phyloP scores from a whole-genome alignment of 108 stramenopile genomes.

The Licmophora abbreviata region DNA sequence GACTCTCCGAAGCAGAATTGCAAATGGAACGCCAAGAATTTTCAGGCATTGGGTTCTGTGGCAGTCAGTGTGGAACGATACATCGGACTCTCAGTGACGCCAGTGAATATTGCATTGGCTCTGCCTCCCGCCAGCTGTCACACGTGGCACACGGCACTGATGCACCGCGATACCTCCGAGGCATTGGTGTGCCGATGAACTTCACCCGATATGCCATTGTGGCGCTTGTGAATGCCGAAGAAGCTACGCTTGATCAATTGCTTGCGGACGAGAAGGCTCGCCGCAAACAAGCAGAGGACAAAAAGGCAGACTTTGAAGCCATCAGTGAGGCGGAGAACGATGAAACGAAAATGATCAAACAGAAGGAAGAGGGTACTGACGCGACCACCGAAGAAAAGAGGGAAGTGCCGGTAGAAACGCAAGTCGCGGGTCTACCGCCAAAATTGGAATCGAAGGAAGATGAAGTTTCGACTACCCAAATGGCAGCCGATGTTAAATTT shows the following conservation, averaged over 20 bases:
- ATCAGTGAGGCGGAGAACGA: slow-evolving; percentile 7
- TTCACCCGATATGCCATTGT: slow-evolving; percentile 60
- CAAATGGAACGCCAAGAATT: slow-evolving; percentile 7
- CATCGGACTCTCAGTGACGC: slow-evolving; percentile 62
- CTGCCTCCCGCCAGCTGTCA: slow-evolving; percentile 51
- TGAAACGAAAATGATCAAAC: slow-evolving; percentile 4
- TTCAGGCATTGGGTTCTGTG: slow-evolving; percentile 28
- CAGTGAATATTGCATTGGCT: slow-evolving; percentile 59
- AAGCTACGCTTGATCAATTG: slow-evolving; percentile 28
- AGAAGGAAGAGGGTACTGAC: not conserved
- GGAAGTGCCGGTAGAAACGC: too few relatives aligned
- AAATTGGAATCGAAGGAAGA: not conserved
- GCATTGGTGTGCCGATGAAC: slow-evolving; percentile 69
- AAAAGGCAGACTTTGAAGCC: slow-evolving; percentile 7
- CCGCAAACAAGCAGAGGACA: slow-evolving; percentile 1
- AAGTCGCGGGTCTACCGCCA: not conserved
- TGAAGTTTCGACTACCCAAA: too few relatives aligned
- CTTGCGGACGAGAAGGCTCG: slow-evolving; percentile 17
- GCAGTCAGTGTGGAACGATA: slow-evolving; percentile 42
- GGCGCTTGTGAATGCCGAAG: slow-evolving; percentile 63
- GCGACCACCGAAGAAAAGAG: not conserved
- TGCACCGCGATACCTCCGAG: slow-evolving; percentile 67
- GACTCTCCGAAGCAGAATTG: not conserved
- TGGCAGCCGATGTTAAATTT: not conserved
- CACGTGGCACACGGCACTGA: slow-evolving; percentile 67